Evolutionary conservation across 108 stramenopile genomes (phyloP), one percentile per base, ranked within the genome.

Genomic region (Chaetoceros tenuissimus): DNA sequence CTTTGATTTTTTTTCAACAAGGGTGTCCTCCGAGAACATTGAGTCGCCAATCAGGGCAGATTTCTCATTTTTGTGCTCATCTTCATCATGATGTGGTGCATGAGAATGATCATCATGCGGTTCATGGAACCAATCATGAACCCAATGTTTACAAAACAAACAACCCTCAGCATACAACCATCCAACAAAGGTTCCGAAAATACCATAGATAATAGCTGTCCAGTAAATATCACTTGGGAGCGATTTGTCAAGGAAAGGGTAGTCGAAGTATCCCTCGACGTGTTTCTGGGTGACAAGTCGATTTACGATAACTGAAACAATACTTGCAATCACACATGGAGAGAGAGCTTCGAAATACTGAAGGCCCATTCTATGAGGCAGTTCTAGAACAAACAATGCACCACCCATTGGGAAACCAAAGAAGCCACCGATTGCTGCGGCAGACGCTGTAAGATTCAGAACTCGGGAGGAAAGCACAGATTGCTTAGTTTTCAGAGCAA

Each of bases 331-430:
- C 0, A 75, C 76, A 8, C 75, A 71, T 0, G 80, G 73, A 0
- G 75, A 74, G 29, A 81, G 40, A 1, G 80, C 80, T 51, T 81
- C 80, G 58, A 77, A 81, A 50, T 81, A 81, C 59, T 81, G 80
- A 49, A 81, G 40, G 0, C 80, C 80, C 80, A 81, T 81, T 8
- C 74, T 72, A 62, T 81, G 80, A 0, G 80, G 80, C 13, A 81
- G n/a, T 53, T 81, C 80, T 44, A 81, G 58, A 1, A 81, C 80
- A 62, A 81, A 81, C 46, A 81, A 28, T 2, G 75, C 80, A 24
- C 80, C 80, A 21, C 75, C 80, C 64, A 81, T 76, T 0, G 80
- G 80, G 60, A 81, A 81, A 27, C 80, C 80, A 57, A 81, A 81
- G 51, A 81, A 77, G 2, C 80, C 80, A 13, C 67, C 80, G 23